phyloP scores from a whole-genome alignment of 352 stramenopile species.

The Thraustochytrium striatum region DNA sequence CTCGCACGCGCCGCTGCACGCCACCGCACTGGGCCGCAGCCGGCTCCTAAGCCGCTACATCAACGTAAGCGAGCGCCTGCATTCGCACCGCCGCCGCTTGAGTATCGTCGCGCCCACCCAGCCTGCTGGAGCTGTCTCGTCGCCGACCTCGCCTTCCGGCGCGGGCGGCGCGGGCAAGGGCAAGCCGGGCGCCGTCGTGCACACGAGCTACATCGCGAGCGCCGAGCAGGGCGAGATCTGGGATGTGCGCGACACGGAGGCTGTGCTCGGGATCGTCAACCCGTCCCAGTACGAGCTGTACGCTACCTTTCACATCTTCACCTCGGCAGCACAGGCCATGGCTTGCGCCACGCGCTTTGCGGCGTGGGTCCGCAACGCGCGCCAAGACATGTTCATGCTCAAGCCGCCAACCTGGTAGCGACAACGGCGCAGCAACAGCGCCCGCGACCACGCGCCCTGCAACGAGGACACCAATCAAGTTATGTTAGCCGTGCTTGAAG shows the following conservation, averaged over 20 bases:
- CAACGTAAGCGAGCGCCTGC: constrained; percentile 1
- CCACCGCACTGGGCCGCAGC: neutral
- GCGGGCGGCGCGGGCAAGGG: no score
- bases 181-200: no score
- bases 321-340: constrained; percentile 27
- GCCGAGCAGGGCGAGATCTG: constrained; percentile 31
- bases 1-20: constrained; percentile 22
- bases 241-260: constrained; percentile 37
- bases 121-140: no score
- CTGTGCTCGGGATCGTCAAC: constrained; percentile 20
- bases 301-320: constrained; percentile 41
- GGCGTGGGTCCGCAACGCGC: neutral
- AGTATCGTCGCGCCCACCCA: neutral
- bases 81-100: neutral
- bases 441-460: neutral
- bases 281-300: constrained; percentile 35
- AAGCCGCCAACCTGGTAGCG: constrained; percentile 22
- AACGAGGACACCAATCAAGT: neutral
- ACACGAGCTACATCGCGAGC: neutral
- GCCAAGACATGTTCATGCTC: neutral
- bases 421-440: neutral
- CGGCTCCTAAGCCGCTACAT: constrained; percentile 11
- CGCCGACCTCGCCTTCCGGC: no score
- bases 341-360: constrained; percentile 34
- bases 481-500: constrained; percentile 32